Evolutionary conservation across 352 stramenopile species (phyloP), one percentile per base, ranked within the genome.

Genomic region (Phytophthora europaea): DNA sequence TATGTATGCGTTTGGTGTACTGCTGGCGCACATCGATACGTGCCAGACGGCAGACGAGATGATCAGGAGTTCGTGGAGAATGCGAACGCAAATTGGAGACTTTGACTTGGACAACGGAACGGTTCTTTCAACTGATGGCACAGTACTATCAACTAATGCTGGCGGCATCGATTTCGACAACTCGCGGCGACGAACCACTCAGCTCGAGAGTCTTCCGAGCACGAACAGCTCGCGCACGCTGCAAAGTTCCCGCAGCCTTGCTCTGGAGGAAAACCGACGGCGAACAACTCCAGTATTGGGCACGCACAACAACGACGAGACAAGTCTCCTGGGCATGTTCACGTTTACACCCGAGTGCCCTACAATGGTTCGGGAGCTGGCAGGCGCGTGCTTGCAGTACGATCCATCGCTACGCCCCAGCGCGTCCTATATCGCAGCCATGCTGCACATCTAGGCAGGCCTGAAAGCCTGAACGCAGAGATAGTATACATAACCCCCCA

Each of bases 1-100:
- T 52, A 91, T 94, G 84, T 94, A 91, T 58, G 85, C 87, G 28
- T 93, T 88, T 15, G 87, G 87, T 28, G 82, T 89, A 61, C 71
- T 94, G n/a, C 71, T 93, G 20, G 76, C 73, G 26, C 84, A 91
- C 18, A 55, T 94, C 20, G 87, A 94, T 38, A 80, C 78, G 28
- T 86, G 75, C 54, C 72, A 89, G 56, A 83, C 75, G 15, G 87
- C 83, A 3, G 75, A 88, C 54, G 83, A 92, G 65, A 89, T 94
- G 84, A 87, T 92, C 31, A 76, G 82, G 45, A 89, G 61, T 40
- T 88, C 82, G 16, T 82, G 82, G 72, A 82, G 80, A 60, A 73
- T 89, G 59, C 86, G 84, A 16, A 90, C 78, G 26, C 75, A 87
- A 4, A 61, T 81, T 22, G 68, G 69, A 20, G 69, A 81, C 20